Percentiles rank a stretch among this genome's conserved stretches.
These are phyloP conservation scores for Marchantia polymorpha DNA, from an alignment of 225 moss, liverwort and hornwort genomes.

Conservation along the genomic window DNA sequence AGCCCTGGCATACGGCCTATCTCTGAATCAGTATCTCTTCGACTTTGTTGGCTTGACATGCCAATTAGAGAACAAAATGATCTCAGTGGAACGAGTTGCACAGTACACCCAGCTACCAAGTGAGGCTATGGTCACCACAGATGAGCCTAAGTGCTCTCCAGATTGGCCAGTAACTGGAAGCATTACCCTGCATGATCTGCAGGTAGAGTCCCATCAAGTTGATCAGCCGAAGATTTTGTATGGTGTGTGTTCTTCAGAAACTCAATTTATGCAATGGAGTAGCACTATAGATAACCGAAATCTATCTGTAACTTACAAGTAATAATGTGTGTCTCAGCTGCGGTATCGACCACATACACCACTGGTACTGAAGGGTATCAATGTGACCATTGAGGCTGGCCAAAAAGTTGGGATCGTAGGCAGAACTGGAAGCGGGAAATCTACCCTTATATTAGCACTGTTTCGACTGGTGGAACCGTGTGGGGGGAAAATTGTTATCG, in stretches of 20 bases:
- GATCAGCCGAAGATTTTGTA: neutral
- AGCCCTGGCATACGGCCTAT: conserved; percentile 20
- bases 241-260: neutral
- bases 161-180: conserved; percentile 38
- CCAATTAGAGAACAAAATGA: conserved; percentile 34
- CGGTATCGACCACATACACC: conserved; percentile 64
- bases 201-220: conserved; percentile 10
- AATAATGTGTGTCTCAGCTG: conserved; percentile 32
- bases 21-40: conserved; percentile 6
- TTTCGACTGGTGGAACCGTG: conserved; percentile 68
- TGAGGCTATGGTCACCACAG: conserved; percentile 24
- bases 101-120: conserved; percentile 38
- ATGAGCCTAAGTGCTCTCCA: conserved; percentile 11
- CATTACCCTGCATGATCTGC: conserved; percentile 29
- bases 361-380: conserved; percentile 68
- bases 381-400: conserved; percentile 55
- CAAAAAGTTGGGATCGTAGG: conserved; percentile 67
- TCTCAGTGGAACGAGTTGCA: conserved; percentile 38
- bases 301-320: neutral
- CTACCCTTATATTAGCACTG: conserved; percentile 65
- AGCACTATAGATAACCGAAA: neutral
- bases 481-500: conserved; percentile 62
- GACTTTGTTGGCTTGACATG: conserved; percentile 9
- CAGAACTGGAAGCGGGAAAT: conserved; percentile 57
- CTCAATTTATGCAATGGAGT: neutral